A percentile compares a stretch with the other conserved stretches of the same genome.
These are phyloP conservation scores for Fusarium verticillioides DNA, from an alignment of 2,329 filamentous ascomycete genomes.

Conservation along the genomic window DNA sequence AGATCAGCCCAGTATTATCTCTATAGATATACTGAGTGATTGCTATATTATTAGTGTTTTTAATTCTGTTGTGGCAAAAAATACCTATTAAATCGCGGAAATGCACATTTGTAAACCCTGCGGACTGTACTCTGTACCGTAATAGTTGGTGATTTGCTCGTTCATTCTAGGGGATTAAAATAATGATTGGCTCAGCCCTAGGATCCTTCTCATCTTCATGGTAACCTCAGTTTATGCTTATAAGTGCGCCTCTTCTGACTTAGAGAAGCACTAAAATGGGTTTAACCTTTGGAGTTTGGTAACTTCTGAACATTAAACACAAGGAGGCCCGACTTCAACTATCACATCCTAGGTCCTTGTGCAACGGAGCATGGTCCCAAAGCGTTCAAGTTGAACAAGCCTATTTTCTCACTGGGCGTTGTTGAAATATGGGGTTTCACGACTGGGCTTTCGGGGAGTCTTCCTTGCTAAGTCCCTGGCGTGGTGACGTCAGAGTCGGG, in stretches of 20 bases:
- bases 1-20: too few relatives aligned
- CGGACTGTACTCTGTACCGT: not conserved
- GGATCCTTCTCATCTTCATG: not conserved
- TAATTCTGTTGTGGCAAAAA: too few relatives aligned
- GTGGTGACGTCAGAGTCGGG: slow-evolving; percentile 31
- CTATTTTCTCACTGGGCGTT: not conserved
- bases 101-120: too few relatives aligned
- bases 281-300: not conserved
- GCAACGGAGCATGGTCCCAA: not conserved
- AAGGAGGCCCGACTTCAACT: not conserved
- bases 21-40: too few relatives aligned
- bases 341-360: not conserved
- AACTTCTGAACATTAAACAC: not conserved
- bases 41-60: too few relatives aligned
- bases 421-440: slow-evolving; percentile 16
- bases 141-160: not conserved
- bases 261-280: not conserved
- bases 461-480: slow-evolving; percentile 15
- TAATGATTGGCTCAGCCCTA: not conserved
- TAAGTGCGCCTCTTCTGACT: not conserved
- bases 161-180: not conserved
- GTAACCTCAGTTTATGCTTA: not conserved
- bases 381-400: not conserved
- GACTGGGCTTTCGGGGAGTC: not conserved
- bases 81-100: too few relatives aligned